Evolutionary conservation across 495 filamentous ascomycete species (phyloP).

Genomic region (Bathelium albidoporum): DNA sequence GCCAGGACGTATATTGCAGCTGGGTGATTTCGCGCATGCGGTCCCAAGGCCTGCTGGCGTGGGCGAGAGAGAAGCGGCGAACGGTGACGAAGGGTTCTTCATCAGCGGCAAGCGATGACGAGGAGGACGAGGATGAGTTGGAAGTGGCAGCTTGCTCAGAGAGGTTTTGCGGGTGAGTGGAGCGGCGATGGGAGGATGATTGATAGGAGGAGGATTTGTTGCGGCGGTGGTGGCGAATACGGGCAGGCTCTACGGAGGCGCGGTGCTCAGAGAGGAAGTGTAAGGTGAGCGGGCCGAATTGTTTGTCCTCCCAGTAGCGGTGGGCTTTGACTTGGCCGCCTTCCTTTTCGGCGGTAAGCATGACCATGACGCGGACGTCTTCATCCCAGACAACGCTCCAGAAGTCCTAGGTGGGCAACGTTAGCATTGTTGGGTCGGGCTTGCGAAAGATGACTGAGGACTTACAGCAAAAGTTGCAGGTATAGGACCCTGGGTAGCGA

Average conservation of each 20-base stretch:
- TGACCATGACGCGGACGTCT: conserved; percentile 86
- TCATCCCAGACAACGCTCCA: conserved; percentile 98
- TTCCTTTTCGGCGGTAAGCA: conserved; percentile 92
- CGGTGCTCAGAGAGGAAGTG: conserved; percentile 69
- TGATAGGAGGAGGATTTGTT: conserved; percentile 27
- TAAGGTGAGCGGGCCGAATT: conserved; percentile 72
- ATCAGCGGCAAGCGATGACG: no score
- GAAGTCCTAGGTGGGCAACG: conserved; percentile 68
- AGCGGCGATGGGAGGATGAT: conserved; percentile 13
- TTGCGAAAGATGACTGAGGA: conserved; percentile 12
- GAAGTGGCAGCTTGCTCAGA: conserved; percentile 17
- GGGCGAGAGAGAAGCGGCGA: conserved; percentile 75
- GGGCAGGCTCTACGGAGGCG: conserved; percentile 56
- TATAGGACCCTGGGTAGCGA: conserved; percentile 88
- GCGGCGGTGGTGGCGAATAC: conserved; percentile 27
- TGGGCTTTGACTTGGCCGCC: conserved; percentile 93
- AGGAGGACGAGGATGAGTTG: conserved; percentile 17
- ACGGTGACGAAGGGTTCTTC: conserved; percentile 71
- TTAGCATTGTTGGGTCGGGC: neutral
- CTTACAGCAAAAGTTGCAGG: conserved; percentile 86
- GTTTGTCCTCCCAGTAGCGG: conserved; percentile 74
- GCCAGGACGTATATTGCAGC: conserved; percentile 88
- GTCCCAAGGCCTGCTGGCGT: conserved; percentile 66
- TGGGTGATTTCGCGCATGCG: conserved; percentile 91
- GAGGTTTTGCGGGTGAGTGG: conserved; percentile 10